Base-by-base conservation (phyloP, 2,329 filamentous ascomycete species). In the Arthrobotrys conoides region DNA sequence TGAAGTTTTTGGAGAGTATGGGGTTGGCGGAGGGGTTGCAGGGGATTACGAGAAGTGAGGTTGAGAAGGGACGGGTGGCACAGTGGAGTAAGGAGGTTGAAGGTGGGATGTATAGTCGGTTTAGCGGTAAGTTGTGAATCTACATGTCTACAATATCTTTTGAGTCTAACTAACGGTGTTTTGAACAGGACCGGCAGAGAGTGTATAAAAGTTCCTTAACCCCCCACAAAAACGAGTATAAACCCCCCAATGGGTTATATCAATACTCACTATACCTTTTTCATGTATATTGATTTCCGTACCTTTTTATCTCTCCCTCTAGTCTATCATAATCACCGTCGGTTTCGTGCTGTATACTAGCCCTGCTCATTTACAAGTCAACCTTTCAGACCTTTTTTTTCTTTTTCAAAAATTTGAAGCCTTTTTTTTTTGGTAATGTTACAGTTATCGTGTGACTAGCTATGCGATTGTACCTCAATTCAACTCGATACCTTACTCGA, bases 1-100 rank as follows among this genome's bases (percentile, higher is more conserved):
- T 90, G 61, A 82, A 85, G 24, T 91, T 89, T 84, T 85, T 91
- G 64, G 88, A 90, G 82, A 90, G 88, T 4, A 91, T 91, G 90
- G 90, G 89, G 63, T 85, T 91, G n/a, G 89, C 89, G 0, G 86
- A 88, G 82, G 88, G 88, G 24, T 88, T 90, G 85, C 85, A 90
- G 53, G 84, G 85, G 0, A 87, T 86, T 2, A 91, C 89, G 1
- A 85, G 89, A 66, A 87, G 88, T 79, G 87, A 91, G 82, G 88
- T 91, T 55, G 89, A 91, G 84, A 85, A 86, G 81, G 88, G 88
- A 63, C 89, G 89, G 83, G 84, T 91, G 36, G 87, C 88, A 80
- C 86, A 87, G 77, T 88, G 85, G 53, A 87, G 87, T 9, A 84
- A 87, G 3, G 89, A 90, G 84, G 90, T 77, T 14, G 73, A 77